A percentile compares a stretch with the other conserved stretches of the same genome.
Evolutionary conservation across 2,329 filamentous ascomycete genomes (phyloP).

Genomic region (Ascosphaera apis): DNA sequence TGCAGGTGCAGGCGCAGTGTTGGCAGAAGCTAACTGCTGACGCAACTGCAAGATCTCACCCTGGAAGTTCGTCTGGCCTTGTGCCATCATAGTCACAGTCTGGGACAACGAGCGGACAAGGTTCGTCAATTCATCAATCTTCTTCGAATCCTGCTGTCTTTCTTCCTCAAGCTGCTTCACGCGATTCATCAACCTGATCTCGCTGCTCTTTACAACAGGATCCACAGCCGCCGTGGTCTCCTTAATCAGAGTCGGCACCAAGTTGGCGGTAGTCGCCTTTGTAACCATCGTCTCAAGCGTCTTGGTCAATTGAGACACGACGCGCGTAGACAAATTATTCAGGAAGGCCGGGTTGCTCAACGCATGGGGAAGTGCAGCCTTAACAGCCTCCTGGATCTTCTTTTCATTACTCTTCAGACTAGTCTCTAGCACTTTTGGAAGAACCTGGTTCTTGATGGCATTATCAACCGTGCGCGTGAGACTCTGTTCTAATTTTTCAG

Average conservation of each 20-base stretch:
- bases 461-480: conserved; percentile 53
- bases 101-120: conserved; percentile 33
- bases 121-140: conserved; percentile 35
- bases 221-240: conserved; percentile 44
- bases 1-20: conserved; percentile 4
- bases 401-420: conserved; percentile 46
- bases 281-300: conserved; percentile 49
- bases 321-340: conserved; percentile 47
- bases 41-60: conserved; percentile 17
- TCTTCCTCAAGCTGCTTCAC: conserved; percentile 28
- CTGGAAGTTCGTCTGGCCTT: conserved; percentile 20
- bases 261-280: conserved; percentile 34
- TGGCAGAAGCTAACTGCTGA: conserved; percentile 10
- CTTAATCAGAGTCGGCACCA: conserved; percentile 43
- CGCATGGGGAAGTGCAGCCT: conserved; percentile 42
- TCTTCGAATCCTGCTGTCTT: conserved; percentile 30
- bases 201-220: conserved; percentile 43
- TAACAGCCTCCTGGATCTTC: conserved; percentile 51
- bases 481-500: conserved; percentile 51
- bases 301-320: conserved; percentile 41
- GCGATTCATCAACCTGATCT: conserved; percentile 33
- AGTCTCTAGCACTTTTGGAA: conserved; percentile 49
- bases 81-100: conserved; percentile 21
- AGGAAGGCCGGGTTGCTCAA: conserved; percentile 48
- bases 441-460: conserved; percentile 50